Conservation (phyloP, 495 filamentous ascomycete species). For the Jackrogersella multiformis region DNA sequence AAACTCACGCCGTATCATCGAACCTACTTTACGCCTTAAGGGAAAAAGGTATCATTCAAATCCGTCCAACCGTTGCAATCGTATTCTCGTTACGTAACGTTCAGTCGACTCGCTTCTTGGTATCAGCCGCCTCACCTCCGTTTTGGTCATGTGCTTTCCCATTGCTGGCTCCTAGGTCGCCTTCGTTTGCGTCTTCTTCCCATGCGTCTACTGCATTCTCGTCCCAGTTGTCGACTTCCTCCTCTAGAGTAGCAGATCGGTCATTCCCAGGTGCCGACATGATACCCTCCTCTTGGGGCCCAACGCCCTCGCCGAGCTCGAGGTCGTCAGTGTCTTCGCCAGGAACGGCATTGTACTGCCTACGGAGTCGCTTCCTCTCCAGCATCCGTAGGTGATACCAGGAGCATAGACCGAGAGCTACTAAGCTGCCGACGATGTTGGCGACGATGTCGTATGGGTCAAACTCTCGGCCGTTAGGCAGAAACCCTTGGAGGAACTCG, state of each 20-base stretch:
- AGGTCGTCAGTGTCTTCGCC: constrained; percentile 60
- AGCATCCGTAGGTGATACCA: constrained; percentile 98
- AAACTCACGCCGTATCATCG: constrained; percentile 29
- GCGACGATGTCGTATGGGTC: constrained; percentile 87
- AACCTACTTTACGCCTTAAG: constrained; percentile 32
- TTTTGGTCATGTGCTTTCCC: constrained; percentile 41
- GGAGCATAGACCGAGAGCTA: constrained; percentile 74
- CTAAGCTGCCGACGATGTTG: constrained; percentile 82
- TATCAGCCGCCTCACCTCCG: constrained; percentile 28
- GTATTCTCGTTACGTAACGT: constrained; percentile 29
- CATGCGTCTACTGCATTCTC: constrained; percentile 79
- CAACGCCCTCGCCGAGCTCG: constrained; percentile 67
- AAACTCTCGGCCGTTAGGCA: constrained; percentile 84
- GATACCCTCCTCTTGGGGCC: constrained; percentile 64
- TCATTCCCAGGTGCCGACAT: constrained; percentile 39
- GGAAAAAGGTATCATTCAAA: constrained; percentile 42
- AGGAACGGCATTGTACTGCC: constrained; percentile 71
- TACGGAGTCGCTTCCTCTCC: constrained; percentile 80
- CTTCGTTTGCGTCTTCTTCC: constrained; percentile 68
- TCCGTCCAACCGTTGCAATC: constrained; percentile 34
- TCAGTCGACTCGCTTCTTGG: constrained; percentile 55
- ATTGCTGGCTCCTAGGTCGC: constrained; percentile 48
- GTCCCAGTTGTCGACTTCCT: constrained; percentile 85
- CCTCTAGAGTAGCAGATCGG: constrained; percentile 62
- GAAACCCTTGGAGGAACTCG: constrained; percentile 81